phyloP scores from a whole-genome alignment of 1,139 yeast genomes.

The Candida labiduridarum region DNA sequence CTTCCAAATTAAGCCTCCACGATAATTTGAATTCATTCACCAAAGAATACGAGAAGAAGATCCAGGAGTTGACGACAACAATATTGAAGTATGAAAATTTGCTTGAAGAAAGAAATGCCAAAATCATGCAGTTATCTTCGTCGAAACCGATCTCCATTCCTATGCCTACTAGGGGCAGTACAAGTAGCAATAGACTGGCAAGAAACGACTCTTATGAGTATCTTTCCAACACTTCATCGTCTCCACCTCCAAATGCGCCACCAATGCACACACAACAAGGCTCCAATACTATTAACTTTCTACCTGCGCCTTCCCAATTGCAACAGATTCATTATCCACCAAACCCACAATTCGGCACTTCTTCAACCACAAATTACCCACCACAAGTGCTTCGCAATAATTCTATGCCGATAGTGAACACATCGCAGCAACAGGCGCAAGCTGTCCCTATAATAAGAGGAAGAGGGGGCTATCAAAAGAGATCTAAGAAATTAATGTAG shows the following conservation, averaged over 20 bases:
- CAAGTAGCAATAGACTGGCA: conserved; percentile 8
- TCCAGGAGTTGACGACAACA: conserved; percentile 33
- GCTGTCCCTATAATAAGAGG: conserved; percentile 44
- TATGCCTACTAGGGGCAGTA: conserved; percentile 1
- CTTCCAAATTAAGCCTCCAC: conserved; percentile 29
- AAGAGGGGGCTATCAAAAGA: conserved; percentile 53
- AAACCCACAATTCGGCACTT: conserved; percentile 3
- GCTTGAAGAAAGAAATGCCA: conserved; percentile 41
- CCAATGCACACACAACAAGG: neutral
- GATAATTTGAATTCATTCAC: conserved; percentile 25
- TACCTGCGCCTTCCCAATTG: neutral
- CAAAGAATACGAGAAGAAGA: conserved; percentile 30
- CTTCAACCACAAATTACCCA: conserved; percentile 13
- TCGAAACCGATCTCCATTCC: conserved; percentile 50
- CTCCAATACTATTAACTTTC: neutral
- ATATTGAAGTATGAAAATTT: conserved; percentile 37
- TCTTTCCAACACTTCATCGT: conserved; percentile 11
- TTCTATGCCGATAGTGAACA: conserved; percentile 3
- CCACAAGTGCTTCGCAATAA: conserved; percentile 11
- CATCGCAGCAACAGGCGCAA: conserved; percentile 3
- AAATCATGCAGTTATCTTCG: conserved; percentile 37
- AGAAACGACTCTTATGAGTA: conserved; percentile 12
- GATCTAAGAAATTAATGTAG: conserved; percentile 40
- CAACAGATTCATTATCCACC: conserved; percentile 9
- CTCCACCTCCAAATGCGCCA: conserved; percentile 5